Conservation (phyloP, 495 filamentous ascomycete genomes). For the Podospora fimiseda region DNA sequence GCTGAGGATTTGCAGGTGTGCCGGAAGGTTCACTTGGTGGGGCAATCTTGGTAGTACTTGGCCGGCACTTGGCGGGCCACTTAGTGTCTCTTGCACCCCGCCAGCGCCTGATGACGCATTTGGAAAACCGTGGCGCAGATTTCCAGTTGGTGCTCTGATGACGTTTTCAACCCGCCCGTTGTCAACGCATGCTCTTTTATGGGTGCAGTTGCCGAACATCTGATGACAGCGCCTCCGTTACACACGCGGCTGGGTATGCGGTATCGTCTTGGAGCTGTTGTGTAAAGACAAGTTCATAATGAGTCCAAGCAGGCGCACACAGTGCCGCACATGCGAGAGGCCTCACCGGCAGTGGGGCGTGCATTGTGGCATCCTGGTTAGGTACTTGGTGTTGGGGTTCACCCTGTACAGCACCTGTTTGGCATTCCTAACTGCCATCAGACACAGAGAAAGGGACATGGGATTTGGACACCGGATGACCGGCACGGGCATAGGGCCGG, state of each 20-base stretch:
- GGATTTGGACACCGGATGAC: neutral
- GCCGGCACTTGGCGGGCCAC: neutral
- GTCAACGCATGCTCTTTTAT: too few species aligned
- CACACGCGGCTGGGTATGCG: neutral
- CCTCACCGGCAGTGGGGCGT: neutral
- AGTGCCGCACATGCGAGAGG: neutral
- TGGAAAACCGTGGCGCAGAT: slow-evolving; percentile 11
- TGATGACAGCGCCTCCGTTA: neutral
- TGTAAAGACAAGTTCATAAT: too few species aligned
- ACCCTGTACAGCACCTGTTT: too few species aligned
- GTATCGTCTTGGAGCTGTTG: too few species aligned
- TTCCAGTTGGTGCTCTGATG: slow-evolving; percentile 3
- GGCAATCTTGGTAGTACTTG: neutral
- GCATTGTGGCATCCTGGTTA: neutral
- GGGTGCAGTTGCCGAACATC: neutral
- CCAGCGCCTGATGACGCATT: slow-evolving; percentile 12
- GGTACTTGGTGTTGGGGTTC: too few species aligned
- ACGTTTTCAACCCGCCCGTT: too few species aligned
- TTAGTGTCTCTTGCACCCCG: neutral
- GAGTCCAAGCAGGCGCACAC: too few species aligned
- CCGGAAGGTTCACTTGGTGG: neutral
- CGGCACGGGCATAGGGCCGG: too few species aligned
- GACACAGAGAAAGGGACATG: neutral
- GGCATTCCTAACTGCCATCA: neutral
- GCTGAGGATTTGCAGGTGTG: neutral